Evolutionary conservation across 306 rosid genomes (phyloP), one percentile per base, ranked within the genome.

Genomic region (Lathyrus aphaca): DNA sequence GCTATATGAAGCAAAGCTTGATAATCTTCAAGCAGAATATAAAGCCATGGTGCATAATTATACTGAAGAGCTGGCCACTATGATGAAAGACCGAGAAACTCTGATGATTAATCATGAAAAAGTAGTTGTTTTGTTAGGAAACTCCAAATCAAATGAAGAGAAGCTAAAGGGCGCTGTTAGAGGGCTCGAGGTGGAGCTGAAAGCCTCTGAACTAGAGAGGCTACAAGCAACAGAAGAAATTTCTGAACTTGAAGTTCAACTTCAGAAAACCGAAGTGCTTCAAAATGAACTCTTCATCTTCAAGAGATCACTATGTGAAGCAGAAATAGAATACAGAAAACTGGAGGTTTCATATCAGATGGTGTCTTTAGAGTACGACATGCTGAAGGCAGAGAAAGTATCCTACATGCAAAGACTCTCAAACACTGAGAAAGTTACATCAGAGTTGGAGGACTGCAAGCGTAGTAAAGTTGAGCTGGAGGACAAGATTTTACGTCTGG

Each of bases 181-280:
- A 17, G 49, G 62, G 44, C 87, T 82, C 8, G 79, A 79, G 35
- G 12, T n/a, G 5, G 79, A 80, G 72, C 80, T 84, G 45, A 77
- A 75, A 80, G 66, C 66, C 49, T 74, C 84, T 18, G 85, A 87
- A 66, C 54, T 65, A 57, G 82, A 77, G 76, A 69, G 71, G 78
- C 58, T 62, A 64, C 78, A 84, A 67, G 79, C 78, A 29, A 50
- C 49, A 12, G 88, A 82, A 69, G 86, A 84, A 74, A 73, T 67
- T 39, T 68, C 71, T 15, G 48, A 72, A 8, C 66, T 80, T 32
- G 76, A 84, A 77, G 64, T 61, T 40, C 81, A 59, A 68, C 66
- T 80, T 69, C 87, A 69, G 77, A 81, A 58, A 48, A 71, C 68
- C 19, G 76, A 73, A 75, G 27, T 68, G 49, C 83, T 84, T 35